Percentiles rank a stretch among this genome's conserved stretches.
Conservation (phyloP, 1,284 basidiomycete species). For the Leccinum solheimii region DNA sequence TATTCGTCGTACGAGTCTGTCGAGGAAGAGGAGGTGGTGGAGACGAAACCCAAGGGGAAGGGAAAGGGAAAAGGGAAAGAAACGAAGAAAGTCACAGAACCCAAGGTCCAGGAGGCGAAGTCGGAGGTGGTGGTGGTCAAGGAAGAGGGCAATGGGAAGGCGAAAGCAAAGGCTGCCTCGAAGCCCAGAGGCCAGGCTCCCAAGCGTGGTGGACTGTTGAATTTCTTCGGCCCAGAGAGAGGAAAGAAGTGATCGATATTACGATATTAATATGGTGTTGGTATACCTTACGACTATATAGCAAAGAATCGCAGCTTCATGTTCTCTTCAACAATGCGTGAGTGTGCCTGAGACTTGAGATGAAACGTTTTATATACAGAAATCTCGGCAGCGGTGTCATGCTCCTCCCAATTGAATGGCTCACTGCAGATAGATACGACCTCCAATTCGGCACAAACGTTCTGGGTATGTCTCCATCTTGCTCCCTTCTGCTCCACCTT, state of each 20-base stretch:
- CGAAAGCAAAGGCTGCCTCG: slow-evolving; percentile 17
- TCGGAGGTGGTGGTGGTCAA: slow-evolving; percentile 7
- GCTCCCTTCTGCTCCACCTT: not conserved
- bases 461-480: slow-evolving; percentile 33
- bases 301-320: slow-evolving; percentile 38
- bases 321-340: slow-evolving; percentile 32
- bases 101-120: slow-evolving; percentile 27
- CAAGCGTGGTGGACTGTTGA: slow-evolving; percentile 33
- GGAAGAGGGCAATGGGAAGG: slow-evolving; percentile 18
- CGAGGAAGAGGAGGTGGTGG: slow-evolving; percentile 51
- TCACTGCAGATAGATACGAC: slow-evolving; percentile 55
- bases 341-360: slow-evolving; percentile 2
- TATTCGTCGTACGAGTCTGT: slow-evolving; percentile 80
- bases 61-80: slow-evolving; percentile 17
- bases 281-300: slow-evolving; percentile 17
- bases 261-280: not conserved
- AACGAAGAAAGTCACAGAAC: slow-evolving; percentile 36
- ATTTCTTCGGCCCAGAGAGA: slow-evolving; percentile 36
- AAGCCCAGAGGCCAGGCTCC: slow-evolving; percentile 23
- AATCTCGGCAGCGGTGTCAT: slow-evolving; percentile 56
- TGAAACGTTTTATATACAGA: not conserved
- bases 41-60: slow-evolving; percentile 21
- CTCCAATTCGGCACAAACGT: slow-evolving; percentile 61
- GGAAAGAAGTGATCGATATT: slow-evolving; percentile 26
- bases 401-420: slow-evolving; percentile 40